A percentile compares a stretch with the other conserved stretches of the same genome.
Evolutionary conservation across 2,329 filamentous ascomycete species (phyloP).

Genomic region (Chaetomium globosum): DNA sequence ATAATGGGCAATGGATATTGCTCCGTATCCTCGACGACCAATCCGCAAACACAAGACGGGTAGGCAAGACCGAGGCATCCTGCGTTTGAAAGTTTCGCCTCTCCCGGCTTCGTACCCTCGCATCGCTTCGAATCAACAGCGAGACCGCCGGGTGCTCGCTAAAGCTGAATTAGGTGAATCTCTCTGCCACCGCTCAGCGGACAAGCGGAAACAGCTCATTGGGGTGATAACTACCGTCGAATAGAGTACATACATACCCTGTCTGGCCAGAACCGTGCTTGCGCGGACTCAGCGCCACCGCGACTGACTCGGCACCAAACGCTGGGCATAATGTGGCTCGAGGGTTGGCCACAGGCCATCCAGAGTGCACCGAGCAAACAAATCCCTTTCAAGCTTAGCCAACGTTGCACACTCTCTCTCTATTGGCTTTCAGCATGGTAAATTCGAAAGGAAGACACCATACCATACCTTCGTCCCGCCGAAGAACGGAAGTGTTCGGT

Average conservation of each 20-base stretch:
- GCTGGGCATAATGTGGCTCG: background rate
- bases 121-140: background rate
- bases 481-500: background rate
- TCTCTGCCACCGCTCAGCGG: background rate
- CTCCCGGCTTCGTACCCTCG: too few relatives aligned
- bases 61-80: background rate
- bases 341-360: background rate
- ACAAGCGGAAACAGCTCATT: background rate
- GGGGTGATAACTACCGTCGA: background rate
- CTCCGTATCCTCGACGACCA: background rate
- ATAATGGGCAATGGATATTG: background rate
- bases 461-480: background rate
- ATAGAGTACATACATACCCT: background rate
- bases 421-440: background rate
- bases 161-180: background rate
- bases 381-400: background rate
- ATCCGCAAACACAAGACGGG: background rate
- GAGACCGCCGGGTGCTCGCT: background rate
- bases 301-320: conserved; percentile 12
- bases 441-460: background rate
- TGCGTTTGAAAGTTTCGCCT: background rate
- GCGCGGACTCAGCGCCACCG: conserved; percentile 12
- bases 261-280: background rate
- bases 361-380: too few relatives aligned
- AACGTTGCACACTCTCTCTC: background rate